phyloP scores from a whole-genome alignment of 2,329 filamentous ascomycete species.

The Pyricularia pennisetigena region DNA sequence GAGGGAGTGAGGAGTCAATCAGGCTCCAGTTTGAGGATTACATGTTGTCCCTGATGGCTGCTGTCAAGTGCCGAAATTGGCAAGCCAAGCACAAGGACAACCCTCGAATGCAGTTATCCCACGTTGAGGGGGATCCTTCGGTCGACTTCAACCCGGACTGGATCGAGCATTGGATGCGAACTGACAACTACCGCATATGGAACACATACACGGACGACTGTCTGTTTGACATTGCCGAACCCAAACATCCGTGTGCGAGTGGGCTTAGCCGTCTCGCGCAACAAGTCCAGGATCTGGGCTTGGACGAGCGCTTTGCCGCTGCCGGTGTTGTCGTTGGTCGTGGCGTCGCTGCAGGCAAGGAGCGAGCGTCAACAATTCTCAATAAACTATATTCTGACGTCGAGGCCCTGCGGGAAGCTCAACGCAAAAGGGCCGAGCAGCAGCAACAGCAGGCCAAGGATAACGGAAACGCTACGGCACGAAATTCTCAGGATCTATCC shows the following conservation, averaged over 20 bases:
- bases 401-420: slow-evolving; percentile 67
- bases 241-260: slow-evolving; percentile 85
- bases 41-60: slow-evolving; percentile 75
- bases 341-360: slow-evolving; percentile 77
- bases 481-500: neutral
- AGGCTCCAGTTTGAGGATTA: slow-evolving; percentile 96
- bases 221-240: slow-evolving; percentile 89
- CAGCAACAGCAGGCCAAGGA: slow-evolving; percentile 8
- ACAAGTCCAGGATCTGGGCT: slow-evolving; percentile 86
- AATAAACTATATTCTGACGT: slow-evolving; percentile 87
- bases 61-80: slow-evolving; percentile 80
- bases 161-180: slow-evolving; percentile 77
- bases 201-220: slow-evolving; percentile 70
- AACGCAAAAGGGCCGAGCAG: slow-evolving; percentile 54
- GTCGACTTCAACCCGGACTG: slow-evolving; percentile 77
- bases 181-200: slow-evolving; percentile 89
- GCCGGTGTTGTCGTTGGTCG: slow-evolving; percentile 80
- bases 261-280: slow-evolving; percentile 79
- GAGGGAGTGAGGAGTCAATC: slow-evolving; percentile 95
- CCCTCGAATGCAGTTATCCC: slow-evolving; percentile 49
- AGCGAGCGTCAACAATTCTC: slow-evolving; percentile 80
- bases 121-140: slow-evolving; percentile 74
- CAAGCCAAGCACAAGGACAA: slow-evolving; percentile 42
- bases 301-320: slow-evolving; percentile 81
- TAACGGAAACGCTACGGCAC: neutral